Evolutionary conservation across 805 yeast genomes (phyloP).

Genomic region (Scheffersomyces stipitis): DNA sequence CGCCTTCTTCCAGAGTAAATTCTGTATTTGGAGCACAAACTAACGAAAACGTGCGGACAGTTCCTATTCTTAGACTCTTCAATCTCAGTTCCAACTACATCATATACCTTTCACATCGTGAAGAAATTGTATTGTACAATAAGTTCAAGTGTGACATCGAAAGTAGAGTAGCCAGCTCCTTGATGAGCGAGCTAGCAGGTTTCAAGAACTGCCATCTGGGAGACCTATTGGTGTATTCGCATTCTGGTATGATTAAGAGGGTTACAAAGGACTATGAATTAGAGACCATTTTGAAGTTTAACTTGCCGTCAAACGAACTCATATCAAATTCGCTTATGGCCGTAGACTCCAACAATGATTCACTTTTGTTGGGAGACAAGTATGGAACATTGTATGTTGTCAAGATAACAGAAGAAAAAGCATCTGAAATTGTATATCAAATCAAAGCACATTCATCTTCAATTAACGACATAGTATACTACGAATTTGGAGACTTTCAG

Average conservation of each 20-base stretch:
- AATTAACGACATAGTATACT: constrained; percentile 45
- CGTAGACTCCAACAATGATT: constrained; percentile 29
- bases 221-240: constrained; percentile 41
- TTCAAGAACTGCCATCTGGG: constrained; percentile 31
- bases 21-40: background rate
- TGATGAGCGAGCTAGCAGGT: constrained; percentile 40
- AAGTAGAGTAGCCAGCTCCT: constrained; percentile 29
- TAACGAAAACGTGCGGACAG: background rate
- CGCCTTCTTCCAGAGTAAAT: background rate
- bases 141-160: constrained; percentile 8
- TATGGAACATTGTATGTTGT: constrained; percentile 42
- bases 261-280: constrained; percentile 15
- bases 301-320: constrained; percentile 29
- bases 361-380: constrained; percentile 48
- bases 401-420: constrained; percentile 11
- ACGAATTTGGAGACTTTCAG: constrained; percentile 22
- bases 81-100: constrained; percentile 21
- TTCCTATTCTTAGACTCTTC: constrained; percentile 21
- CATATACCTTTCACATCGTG: constrained; percentile 34
- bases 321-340: constrained; percentile 43
- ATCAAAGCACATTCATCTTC: constrained; percentile 53
- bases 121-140: constrained; percentile 33
- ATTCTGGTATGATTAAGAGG: constrained; percentile 37
- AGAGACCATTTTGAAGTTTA: constrained; percentile 9
- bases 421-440: constrained; percentile 18